Evolutionary conservation across 805 yeast species (phyloP), one percentile per base, ranked within the genome.

Genomic region (Cyberlindnera xylosilytica): DNA sequence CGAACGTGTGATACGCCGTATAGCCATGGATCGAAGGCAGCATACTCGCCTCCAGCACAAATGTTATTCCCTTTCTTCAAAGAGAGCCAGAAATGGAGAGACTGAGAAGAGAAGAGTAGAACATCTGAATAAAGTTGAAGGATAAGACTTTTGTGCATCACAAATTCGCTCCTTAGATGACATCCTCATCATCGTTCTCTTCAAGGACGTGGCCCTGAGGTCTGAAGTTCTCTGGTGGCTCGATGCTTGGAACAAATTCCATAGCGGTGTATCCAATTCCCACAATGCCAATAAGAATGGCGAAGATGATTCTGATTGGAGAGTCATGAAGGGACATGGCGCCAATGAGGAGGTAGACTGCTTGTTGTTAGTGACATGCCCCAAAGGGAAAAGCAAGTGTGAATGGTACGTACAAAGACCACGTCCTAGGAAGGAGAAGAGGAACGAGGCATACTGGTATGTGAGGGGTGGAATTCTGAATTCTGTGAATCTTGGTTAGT

Each of bases 211-310:
- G 70, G n/a, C 70, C 70, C 33, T 70, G 80, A 29, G 73, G 65
- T 55, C 74, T 84, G 86, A 88, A 87, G 64, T 83, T 87, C 44
- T 77, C 84, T 16, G 96, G 97, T 22, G 89, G 83, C 40, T 85
- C 81, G 32, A 87, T 69, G 46, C 84, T 76, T 16, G 90, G 88
- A 20, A 85, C 63, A 36, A 83, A 82, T 62, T 87, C 93, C 55
- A 87, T 71, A 1, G 65, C 76, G 37, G 73, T 58, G 62, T 71
- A 87, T 3, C 64, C 74, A 18, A 78, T 57, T 22, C 96, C 96
- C 19, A 79, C 62, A 3, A 78, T 31, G 30, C 78, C 72, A n/a
- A 86, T 66, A 12, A 84, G 38, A 9, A 82, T 49, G 2, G 83
- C 82, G n/a, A 78, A 66, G 33, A 86, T 58, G 29, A 76, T 56